A percentile compares a stretch with the other conserved stretches of the same genome.
phyloP scores from a whole-genome alignment of 192 early-diverging fungal species.

The Umbelopsis vinacea region DNA sequence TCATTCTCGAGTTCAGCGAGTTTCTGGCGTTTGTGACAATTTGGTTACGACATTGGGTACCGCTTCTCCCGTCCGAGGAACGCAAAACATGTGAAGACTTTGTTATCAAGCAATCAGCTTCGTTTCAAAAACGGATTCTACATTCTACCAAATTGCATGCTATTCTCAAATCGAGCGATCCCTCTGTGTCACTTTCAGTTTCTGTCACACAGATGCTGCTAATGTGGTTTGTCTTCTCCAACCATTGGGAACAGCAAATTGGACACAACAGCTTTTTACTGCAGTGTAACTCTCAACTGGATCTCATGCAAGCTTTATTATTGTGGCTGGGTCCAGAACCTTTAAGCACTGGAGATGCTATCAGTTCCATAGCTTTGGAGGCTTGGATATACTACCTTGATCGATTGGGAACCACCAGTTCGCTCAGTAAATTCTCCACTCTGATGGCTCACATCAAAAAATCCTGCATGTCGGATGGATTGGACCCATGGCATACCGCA shows the following conservation, averaged over 20 bases:
- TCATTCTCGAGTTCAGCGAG: background rate
- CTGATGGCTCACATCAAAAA: background rate
- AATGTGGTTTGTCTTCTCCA: slow-evolving; percentile 3
- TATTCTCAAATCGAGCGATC: background rate
- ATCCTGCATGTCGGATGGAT: background rate
- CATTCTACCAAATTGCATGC: background rate
- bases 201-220: background rate
- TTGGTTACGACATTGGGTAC: slow-evolving; percentile 2
- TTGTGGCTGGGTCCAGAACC: slow-evolving; percentile 10
- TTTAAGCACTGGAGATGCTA: background rate
- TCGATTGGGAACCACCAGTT: background rate
- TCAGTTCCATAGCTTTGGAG: background rate
- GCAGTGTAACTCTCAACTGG: background rate
- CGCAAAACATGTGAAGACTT: background rate
- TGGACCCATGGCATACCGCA: background rate
- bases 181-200: background rate
- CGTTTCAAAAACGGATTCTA: background rate
- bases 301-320: background rate
- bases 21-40: background rate
- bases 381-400: slow-evolving; percentile 7
- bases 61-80: background rate
- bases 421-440: background rate
- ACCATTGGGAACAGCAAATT: background rate
- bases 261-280: background rate
- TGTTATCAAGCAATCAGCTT: background rate